Conservation (phyloP, 129 eudicot species). For the Cynara cardunculus region DNA sequence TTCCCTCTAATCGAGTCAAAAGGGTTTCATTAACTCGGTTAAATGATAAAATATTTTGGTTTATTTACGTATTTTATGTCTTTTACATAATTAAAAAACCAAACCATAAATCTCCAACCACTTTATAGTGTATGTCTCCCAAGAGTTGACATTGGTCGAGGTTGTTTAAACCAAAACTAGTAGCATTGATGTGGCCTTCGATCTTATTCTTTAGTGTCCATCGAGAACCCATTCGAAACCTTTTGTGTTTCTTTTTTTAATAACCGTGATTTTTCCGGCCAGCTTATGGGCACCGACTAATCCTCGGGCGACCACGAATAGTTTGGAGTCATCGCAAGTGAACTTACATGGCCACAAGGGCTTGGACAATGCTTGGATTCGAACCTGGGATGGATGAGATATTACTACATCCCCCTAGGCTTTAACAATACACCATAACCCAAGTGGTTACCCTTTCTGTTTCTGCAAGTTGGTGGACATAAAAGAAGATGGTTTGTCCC, state of each 20-base stretch:
- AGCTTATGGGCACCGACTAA: too few relatives aligned
- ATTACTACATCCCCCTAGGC: too few relatives aligned
- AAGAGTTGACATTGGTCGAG: neutral
- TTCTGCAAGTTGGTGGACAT: neutral
- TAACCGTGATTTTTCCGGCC: too few relatives aligned
- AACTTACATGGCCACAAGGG: too few relatives aligned
- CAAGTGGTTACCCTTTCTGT: neutral
- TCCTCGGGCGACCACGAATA: too few relatives aligned
- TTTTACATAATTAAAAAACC: neutral
- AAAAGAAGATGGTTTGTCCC: neutral
- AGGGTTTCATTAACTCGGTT: neutral
- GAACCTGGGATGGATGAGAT: too few relatives aligned
- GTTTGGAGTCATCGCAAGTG: too few relatives aligned
- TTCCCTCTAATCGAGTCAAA: neutral
- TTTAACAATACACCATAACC: too few relatives aligned
- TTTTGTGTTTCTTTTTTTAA: too few relatives aligned
- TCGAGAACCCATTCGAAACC: neutral
- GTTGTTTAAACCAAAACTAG: neutral
- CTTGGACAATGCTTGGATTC: too few relatives aligned
- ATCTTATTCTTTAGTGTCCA: neutral
- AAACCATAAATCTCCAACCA: neutral
- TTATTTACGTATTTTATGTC: neutral
- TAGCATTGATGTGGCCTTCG: neutral
- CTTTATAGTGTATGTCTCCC: neutral
- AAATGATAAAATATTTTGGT: neutral